These are phyloP conservation scores for Helminthosporium solani DNA, from an alignment of 2,329 filamentous ascomycete species.

Conservation along the genomic window DNA sequence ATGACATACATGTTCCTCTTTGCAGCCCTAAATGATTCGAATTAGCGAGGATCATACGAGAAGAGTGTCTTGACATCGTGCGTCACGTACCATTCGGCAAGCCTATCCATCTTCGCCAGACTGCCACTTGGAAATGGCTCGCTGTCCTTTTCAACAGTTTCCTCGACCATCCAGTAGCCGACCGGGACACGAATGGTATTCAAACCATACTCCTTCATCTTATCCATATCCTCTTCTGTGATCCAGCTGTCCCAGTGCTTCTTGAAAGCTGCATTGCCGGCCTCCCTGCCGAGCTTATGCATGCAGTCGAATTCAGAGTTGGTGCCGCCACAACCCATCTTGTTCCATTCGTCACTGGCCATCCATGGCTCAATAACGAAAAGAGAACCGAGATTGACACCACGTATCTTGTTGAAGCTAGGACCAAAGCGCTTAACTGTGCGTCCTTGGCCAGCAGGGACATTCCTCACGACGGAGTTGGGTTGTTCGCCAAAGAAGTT, in stretches of 20 bases:
- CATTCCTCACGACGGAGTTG: conserved; percentile 5
- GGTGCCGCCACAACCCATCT: conserved; percentile 50
- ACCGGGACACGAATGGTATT: conserved; percentile 58
- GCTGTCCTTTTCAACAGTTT: conserved; percentile 48
- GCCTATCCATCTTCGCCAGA: conserved; percentile 48
- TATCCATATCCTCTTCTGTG: conserved; percentile 50
- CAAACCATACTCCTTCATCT: conserved; percentile 53
- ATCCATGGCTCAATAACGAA: conserved; percentile 60
- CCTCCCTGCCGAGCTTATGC: conserved; percentile 48
- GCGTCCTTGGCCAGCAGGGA: conserved; percentile 16
- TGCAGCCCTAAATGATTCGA: too few relatives aligned
- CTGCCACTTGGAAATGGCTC: conserved; percentile 56
- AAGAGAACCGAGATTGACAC: conserved; percentile 56
- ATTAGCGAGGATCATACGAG: too few relatives aligned
- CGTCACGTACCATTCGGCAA: conserved; percentile 44
- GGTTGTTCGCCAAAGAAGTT: conserved; percentile 15
- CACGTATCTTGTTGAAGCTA: conserved; percentile 45
- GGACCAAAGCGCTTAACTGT: conserved; percentile 12
- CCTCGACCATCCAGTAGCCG: conserved; percentile 58
- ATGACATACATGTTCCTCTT: conserved; percentile 56
- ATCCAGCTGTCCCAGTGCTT: conserved; percentile 56
- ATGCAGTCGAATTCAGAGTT: conserved; percentile 59
- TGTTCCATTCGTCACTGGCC: conserved; percentile 47
- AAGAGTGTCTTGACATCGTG: too few relatives aligned
- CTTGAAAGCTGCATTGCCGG: conserved; percentile 51